A percentile compares a stretch with the other conserved stretches of the same genome.
phyloP scores from a whole-genome alignment of 2,329 filamentous ascomycete genomes.

The Fusarium penzigii region DNA sequence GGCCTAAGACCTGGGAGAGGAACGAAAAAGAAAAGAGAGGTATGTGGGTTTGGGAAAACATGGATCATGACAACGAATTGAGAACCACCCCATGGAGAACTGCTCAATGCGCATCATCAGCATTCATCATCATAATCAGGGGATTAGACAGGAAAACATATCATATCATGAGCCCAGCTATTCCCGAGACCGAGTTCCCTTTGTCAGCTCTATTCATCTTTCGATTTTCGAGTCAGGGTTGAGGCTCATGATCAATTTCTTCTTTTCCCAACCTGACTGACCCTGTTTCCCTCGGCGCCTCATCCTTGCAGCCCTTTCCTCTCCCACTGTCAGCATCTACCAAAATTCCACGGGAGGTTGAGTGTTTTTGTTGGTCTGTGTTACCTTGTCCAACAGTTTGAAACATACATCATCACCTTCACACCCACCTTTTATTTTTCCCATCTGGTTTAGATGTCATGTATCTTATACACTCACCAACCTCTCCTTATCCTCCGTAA shows the following conservation, averaged over 20 bases:
- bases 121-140: neutral
- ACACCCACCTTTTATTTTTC: neutral
- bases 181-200: neutral
- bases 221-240: neutral
- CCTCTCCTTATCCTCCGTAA: neutral
- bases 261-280: neutral
- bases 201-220: neutral
- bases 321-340: neutral
- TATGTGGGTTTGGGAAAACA: neutral
- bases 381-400: neutral
- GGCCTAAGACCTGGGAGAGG: too few relatives aligned
- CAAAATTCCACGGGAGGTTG: neutral
- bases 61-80: too few relatives aligned
- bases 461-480: neutral
- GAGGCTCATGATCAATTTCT: neutral
- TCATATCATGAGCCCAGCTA: neutral
- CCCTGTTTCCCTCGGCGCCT: neutral
- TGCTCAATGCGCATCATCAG: neutral
- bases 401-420: neutral
- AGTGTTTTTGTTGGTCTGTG: too few relatives aligned
- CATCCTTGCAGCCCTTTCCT: neutral
- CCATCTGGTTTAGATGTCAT: constrained; percentile 38
- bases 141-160: neutral
- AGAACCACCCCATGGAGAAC: neutral
- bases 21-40: neutral